Evolutionary conservation across 441 rosid genomes (phyloP).

Genomic region (Euphorbia celastroides): DNA sequence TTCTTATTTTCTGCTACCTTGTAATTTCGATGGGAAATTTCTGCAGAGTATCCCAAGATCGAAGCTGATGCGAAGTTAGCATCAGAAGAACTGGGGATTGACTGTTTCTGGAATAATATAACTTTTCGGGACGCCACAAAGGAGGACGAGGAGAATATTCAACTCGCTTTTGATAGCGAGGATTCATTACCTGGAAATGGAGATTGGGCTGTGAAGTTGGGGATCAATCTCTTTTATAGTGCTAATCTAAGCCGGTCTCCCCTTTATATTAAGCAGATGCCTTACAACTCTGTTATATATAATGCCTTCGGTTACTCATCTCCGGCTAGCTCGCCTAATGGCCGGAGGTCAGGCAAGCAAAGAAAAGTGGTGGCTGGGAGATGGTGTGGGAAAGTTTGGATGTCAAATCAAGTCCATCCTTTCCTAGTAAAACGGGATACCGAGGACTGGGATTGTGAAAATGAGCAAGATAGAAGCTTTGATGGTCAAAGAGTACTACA

Average conservation of each 20-base stretch:
- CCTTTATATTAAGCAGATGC: conserved; percentile 96
- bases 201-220: conserved; percentile 95
- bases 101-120: conserved; percentile 50
- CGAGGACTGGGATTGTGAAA: conserved; percentile 51
- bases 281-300: conserved; percentile 84
- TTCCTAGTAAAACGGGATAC: conserved; percentile 46
- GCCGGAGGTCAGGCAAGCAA: conserved; percentile 40
- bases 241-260: conserved; percentile 76
- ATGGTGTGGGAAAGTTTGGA: conserved; percentile 99
- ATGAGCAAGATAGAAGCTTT: conserved; percentile 44
- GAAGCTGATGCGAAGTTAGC: conserved; percentile 78
- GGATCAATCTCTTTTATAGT: conserved; percentile 86
- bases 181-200: conserved; percentile 76
- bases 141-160: conserved; percentile 74
- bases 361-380: conserved; percentile 88
- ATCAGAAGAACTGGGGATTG: conserved; percentile 72
- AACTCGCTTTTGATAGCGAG: conserved; percentile 66
- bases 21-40: conserved; percentile 21
- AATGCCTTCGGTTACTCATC: conserved; percentile 78
- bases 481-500: conserved; percentile 30
- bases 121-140: conserved; percentile 51
- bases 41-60: conserved; percentile 86
- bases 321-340: conserved; percentile 53
- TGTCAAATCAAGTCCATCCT: conserved; percentile 97
- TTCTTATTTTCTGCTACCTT: background rate